Evolutionary conservation across 345 rosid species (phyloP).

Genomic region (Eucalyptus marginata): DNA sequence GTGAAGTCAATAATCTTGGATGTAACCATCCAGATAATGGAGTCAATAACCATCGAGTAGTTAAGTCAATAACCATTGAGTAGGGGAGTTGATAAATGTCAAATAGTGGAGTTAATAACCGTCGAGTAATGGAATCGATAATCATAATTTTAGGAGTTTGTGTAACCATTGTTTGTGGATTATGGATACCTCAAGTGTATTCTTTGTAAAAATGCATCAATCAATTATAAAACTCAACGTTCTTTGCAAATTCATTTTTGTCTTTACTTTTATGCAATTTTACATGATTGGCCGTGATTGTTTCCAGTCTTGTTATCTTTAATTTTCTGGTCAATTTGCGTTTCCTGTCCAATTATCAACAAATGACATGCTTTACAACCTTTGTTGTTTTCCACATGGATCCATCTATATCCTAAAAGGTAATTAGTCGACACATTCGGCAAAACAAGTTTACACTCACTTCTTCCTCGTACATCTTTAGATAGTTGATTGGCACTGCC

Average conservation of each 20-base stretch:
- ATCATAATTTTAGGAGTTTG: neutral
- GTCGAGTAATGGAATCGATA: neutral
- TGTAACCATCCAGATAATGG: neutral
- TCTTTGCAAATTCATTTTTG: too few species aligned
- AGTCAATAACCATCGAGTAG: neutral
- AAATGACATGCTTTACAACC: neutral
- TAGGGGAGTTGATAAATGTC: neutral
- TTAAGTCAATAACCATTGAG: neutral
- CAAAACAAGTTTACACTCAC: neutral
- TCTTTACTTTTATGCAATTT: neutral
- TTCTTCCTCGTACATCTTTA: neutral
- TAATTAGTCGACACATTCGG: fast-evolving
- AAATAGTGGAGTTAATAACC: neutral
- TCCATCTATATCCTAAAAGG: neutral
- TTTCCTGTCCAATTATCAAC: neutral
- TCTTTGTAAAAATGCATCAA: neutral
- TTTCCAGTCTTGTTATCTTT: too few species aligned
- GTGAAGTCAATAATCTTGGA: neutral
- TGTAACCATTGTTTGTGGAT: neutral
- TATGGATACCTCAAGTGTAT: neutral
- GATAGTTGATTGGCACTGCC: neutral
- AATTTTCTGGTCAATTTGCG: neutral
- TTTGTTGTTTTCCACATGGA: neutral
- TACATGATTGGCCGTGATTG: neutral
- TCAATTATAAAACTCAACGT: too few species aligned